A percentile compares a stretch with the other conserved stretches of the same genome.
phyloP scores from a whole-genome alignment of 2,329 filamentous ascomycete species.

The Zasmidium citrigriseum region DNA sequence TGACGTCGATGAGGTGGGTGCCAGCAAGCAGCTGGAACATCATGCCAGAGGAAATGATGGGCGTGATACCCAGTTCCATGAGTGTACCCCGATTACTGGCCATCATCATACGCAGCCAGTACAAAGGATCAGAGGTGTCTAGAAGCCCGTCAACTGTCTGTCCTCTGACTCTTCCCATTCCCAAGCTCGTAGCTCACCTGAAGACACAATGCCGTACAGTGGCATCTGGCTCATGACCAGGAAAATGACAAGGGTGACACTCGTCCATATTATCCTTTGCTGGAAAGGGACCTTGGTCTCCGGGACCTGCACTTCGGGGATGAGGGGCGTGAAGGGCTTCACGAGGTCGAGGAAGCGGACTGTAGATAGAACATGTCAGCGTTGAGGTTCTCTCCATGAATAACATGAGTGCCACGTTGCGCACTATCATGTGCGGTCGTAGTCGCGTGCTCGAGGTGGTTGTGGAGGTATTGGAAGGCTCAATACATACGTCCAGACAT shows the following conservation, averaged over 20 bases:
- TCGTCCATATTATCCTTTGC: slow-evolving; percentile 64
- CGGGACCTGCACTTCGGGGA: slow-evolving; percentile 97
- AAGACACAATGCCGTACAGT: slow-evolving; percentile 95
- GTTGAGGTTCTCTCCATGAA: too few relatives aligned
- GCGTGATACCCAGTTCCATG: slow-evolving; percentile 65
- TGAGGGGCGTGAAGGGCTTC: slow-evolving; percentile 99
- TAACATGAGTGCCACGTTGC: background rate
- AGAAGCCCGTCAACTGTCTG: slow-evolving; percentile 13
- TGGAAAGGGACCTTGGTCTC: slow-evolving; percentile 99
- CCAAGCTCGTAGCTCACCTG: slow-evolving; percentile 43
- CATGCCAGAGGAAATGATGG: slow-evolving; percentile 99
- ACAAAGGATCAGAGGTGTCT: slow-evolving; percentile 90
- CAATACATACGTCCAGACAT: slow-evolving; percentile 11
- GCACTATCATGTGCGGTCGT: background rate
- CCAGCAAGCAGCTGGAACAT: slow-evolving; percentile 99
- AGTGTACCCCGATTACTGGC: slow-evolving; percentile 75
- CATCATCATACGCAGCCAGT: slow-evolving; percentile 99
- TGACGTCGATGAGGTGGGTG: slow-evolving; percentile 99
- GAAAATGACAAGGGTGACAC: slow-evolving; percentile 87
- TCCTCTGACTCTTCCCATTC: slow-evolving; percentile 11
- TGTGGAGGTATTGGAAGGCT: background rate
- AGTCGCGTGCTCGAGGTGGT: background rate
- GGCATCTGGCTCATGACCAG: slow-evolving; percentile 99
- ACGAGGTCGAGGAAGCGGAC: slow-evolving; percentile 99
- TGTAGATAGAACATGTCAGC: slow-evolving; percentile 43